Conservation (phyloP, 2,329 filamentous ascomycete genomes). For the Curvularia spicifera region DNA sequence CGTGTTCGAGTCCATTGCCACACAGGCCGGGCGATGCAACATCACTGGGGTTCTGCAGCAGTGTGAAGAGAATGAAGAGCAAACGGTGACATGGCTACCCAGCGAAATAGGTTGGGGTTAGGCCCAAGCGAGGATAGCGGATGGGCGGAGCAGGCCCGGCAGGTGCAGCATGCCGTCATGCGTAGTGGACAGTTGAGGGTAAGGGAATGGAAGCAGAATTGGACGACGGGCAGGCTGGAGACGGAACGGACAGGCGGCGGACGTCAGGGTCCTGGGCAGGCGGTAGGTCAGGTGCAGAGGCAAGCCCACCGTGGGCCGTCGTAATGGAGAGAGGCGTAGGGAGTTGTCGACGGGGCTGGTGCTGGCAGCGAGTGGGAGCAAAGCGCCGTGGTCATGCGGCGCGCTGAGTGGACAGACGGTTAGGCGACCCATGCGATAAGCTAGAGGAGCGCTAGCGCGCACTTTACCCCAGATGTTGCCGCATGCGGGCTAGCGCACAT, state of each 20-base stretch:
- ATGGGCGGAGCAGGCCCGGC: slow-evolving; percentile 14
- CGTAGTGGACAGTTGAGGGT: slow-evolving; percentile 27
- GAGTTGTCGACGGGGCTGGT: neutral
- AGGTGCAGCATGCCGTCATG: slow-evolving; percentile 26
- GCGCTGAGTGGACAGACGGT: slow-evolving; percentile 16
- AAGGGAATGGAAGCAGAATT: too few species aligned
- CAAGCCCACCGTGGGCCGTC: slow-evolving; percentile 27
- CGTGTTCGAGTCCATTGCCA: slow-evolving; percentile 24
- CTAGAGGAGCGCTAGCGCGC: slow-evolving; percentile 20
- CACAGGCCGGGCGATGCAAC: slow-evolving; percentile 15
- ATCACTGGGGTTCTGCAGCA: slow-evolving; percentile 18
- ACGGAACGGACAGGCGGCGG: slow-evolving; percentile 14
- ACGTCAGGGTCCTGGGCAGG: slow-evolving; percentile 30
- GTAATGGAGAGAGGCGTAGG: slow-evolving; percentile 22
- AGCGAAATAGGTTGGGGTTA: slow-evolving; percentile 13
- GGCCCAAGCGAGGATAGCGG: slow-evolving; percentile 14
- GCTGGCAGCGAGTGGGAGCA: neutral
- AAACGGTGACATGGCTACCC: slow-evolving; percentile 5
- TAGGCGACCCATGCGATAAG: slow-evolving; percentile 18
- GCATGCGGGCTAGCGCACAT: slow-evolving; percentile 21
- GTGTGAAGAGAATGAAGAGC: slow-evolving; percentile 6
- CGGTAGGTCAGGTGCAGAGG: slow-evolving; percentile 40
- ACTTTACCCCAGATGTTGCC: slow-evolving; percentile 22
- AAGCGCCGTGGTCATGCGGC: slow-evolving; percentile 23
- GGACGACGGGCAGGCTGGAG: too few species aligned